Conservation (phyloP, 2,329 filamentous ascomycete species). For the Claviceps capensis region DNA sequence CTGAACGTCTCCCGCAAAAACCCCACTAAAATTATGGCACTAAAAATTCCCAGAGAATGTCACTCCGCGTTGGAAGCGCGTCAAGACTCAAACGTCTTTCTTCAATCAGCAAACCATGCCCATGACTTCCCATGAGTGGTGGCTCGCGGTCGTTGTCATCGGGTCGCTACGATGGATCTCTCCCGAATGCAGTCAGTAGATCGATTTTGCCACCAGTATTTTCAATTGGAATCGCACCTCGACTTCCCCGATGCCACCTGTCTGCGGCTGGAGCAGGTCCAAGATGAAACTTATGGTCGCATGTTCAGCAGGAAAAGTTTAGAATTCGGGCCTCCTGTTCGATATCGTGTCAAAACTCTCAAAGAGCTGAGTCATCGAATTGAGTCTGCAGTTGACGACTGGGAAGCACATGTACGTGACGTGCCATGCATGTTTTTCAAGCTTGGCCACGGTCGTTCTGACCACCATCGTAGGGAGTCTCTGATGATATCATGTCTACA, state of each 20-base stretch:
- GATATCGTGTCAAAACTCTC: slow-evolving; percentile 59
- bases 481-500: slow-evolving; percentile 60
- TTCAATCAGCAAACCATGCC: not conserved
- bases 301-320: slow-evolving; percentile 50
- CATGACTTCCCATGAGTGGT: not conserved
- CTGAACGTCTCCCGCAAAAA: not conserved
- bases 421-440: not conserved
- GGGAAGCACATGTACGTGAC: slow-evolving; percentile 73
- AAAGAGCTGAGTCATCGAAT: slow-evolving; percentile 60
- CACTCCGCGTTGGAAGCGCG: not conserved
- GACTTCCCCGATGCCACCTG: slow-evolving; percentile 46
- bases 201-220: slow-evolving; percentile 60
- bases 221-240: slow-evolving; percentile 56
- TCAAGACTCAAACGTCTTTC: too few relatives aligned
- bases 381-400: slow-evolving; percentile 63
- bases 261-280: slow-evolving; percentile 47
- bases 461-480: slow-evolving; percentile 52
- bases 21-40: not conserved
- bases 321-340: slow-evolving; percentile 45
- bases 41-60: not conserved
- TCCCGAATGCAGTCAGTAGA: slow-evolving; percentile 14
- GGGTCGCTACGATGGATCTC: not conserved
- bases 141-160: not conserved
- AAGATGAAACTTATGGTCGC: slow-evolving; percentile 49
- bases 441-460: slow-evolving; percentile 9